These are phyloP conservation scores for Saturnispora quitensis DNA, from an alignment of 805 yeast genomes.

Conservation along the genomic window DNA sequence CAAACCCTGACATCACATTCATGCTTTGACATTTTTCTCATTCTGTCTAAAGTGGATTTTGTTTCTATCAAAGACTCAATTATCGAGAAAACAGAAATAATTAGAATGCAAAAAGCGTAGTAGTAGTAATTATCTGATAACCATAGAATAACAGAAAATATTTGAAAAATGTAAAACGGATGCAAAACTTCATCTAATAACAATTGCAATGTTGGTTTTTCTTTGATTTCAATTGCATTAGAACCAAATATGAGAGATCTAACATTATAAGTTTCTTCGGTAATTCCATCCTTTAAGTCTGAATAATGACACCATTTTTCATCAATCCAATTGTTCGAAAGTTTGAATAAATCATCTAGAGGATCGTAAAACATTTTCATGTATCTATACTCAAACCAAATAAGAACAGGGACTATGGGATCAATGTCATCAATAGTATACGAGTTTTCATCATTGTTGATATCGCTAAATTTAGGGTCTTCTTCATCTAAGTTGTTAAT, in stretches of 20 bases:
- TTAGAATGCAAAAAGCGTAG: conserved; percentile 85
- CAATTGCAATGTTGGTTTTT: conserved; percentile 55
- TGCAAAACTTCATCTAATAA: conserved; percentile 83
- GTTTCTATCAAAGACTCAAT: conserved; percentile 82
- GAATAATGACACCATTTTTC: conserved; percentile 58
- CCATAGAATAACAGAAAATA: conserved; percentile 89
- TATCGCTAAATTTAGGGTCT: not conserved
- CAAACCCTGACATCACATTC: conserved; percentile 81
- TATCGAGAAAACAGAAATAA: conserved; percentile 77
- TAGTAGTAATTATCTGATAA: conserved; percentile 85
- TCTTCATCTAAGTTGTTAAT: not conserved
- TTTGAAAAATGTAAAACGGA: conserved; percentile 92
- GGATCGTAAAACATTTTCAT: conserved; percentile 80
- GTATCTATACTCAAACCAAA: conserved; percentile 73
- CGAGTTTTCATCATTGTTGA: conserved; percentile 11
- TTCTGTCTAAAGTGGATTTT: conserved; percentile 56
- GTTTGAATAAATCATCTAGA: conserved; percentile 71
- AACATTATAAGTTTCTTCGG: conserved; percentile 58
- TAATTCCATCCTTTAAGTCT: conserved; percentile 56
- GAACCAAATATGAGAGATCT: conserved; percentile 67
- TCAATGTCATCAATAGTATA: conserved; percentile 32
- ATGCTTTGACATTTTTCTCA: conserved; percentile 64
- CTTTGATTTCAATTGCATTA: conserved; percentile 67
- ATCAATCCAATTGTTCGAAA: conserved; percentile 85
- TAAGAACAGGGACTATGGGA: conserved; percentile 61